Conservation (phyloP, 495 filamentous ascomycete species). For the Penicillium crystallinum region DNA sequence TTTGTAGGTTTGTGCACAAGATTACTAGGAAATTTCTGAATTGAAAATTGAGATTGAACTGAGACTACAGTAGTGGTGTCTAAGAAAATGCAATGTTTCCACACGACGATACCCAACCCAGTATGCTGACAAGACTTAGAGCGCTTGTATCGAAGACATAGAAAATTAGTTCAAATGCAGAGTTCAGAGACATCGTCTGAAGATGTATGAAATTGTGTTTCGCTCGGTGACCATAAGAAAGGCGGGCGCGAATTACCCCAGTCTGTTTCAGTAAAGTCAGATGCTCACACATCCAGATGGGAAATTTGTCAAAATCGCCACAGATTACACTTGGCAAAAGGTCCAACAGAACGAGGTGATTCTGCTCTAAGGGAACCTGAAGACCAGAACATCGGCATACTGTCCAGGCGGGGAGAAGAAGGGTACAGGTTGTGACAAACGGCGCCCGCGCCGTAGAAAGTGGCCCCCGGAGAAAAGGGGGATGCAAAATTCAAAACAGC, state of each 20-base stretch:
- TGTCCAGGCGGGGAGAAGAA: neutral
- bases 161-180: neutral
- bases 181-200: neutral
- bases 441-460: constrained; percentile 18
- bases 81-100: neutral
- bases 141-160: neutral
- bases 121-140: neutral
- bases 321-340: neutral
- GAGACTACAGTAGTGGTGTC: neutral
- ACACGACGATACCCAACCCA: neutral
- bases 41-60: neutral
- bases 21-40: neutral
- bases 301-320: neutral
- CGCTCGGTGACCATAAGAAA: neutral
- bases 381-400: neutral
- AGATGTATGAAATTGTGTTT: constrained; percentile 3
- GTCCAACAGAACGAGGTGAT: too few species aligned
- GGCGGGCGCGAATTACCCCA: neutral
- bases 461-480: constrained; percentile 2
- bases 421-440: constrained; percentile 12
- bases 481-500: neutral
- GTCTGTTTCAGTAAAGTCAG: neutral
- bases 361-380: neutral
- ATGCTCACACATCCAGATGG: neutral
- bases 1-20: too few species aligned